Evolutionary conservation across 139 green algal genomes (phyloP), one percentile per base, ranked within the genome.

Genomic region (Chlorella sp.): DNA sequence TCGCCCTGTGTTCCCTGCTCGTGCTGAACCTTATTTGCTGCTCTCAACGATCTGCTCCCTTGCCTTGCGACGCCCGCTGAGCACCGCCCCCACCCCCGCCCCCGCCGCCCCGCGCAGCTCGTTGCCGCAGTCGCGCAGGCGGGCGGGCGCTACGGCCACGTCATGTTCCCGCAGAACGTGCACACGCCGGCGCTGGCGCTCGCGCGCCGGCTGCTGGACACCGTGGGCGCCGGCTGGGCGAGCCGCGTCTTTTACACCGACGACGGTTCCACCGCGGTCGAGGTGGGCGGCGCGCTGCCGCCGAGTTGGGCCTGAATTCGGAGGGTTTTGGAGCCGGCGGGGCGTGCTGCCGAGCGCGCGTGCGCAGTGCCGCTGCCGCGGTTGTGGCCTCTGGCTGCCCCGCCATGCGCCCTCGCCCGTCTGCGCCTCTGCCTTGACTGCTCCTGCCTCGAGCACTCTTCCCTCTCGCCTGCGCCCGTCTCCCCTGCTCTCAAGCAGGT

Each of bases 111-210:
- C 11, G 36, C 84, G 25, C 84, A 88, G 68, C 48, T 98, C 59
- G 79, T 87, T 12, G 70, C 76, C 1, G 87, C 86, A 12, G 79
- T 97, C 41, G 86, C 66, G 9, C 81, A 90, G 46, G 91, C 91
- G 0, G 87, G 88, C 8, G 95, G 83, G 0, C 84, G 95, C 11
- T 99, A 96, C 75, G 88, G 94, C 38, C 96, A 99, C 79, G 92
- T 99, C 65, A 95, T 99, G 73, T 98, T 95, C 83, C 94, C 96
- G 0, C 84, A 98, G 81, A 93, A 90, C 8, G 77, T 81, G 36
- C 83, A 93, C 67, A 84, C 87, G 79, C 89, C 89, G 5, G 90
- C 84, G 6, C 56, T 96, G 38, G 51, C 73, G 73, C 76, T 92
- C 27, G 86, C 88, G 5, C 29, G 70, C 31, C 31, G 38, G 48